Percentiles rank a stretch among this genome's conserved stretches.
phyloP scores from a whole-genome alignment of 768 basidiomycete species.

The Lepiota brunneoincarnata region DNA sequence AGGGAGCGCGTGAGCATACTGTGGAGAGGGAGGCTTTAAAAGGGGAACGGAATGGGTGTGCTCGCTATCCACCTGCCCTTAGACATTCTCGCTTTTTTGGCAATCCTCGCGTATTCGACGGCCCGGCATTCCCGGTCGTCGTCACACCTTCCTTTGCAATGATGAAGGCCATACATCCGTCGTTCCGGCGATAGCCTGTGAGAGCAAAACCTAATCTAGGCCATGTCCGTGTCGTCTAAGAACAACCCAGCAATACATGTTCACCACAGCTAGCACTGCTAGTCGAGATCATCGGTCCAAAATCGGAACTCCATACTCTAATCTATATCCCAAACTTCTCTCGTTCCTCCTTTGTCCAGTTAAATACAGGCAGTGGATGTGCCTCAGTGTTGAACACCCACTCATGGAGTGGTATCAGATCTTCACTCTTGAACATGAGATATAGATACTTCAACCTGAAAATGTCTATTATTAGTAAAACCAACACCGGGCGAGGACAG shows the following conservation, averaged over 20 bases:
- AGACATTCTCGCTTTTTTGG: neutral
- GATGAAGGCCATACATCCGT: no score
- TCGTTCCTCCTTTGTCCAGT: conserved; percentile 57
- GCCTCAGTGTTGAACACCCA: conserved; percentile 73
- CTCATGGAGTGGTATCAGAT: conserved; percentile 51
- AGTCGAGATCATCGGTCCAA: neutral
- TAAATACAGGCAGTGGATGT: conserved; percentile 73
- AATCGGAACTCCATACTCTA: conserved; percentile 12
- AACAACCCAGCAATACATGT: no score
- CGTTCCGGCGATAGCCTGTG: no score
- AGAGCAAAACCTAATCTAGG: no score
- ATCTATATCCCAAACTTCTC: conserved; percentile 35
- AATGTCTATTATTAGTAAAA: neutral
- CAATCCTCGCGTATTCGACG: no score
- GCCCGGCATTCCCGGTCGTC: no score
- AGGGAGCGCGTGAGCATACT: neutral
- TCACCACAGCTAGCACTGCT: neutral
- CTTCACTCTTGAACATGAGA: conserved; percentile 63
- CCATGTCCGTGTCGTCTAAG: no score
- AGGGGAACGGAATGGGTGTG: conserved; percentile 13
- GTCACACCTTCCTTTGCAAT: no score
- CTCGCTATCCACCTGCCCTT: conserved; percentile 8
- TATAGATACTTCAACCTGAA: conserved; percentile 70
- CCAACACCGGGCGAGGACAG: neutral
- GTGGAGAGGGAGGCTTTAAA: conserved; percentile 12